Evolutionary conservation across 345 rosid genomes (phyloP).

Genomic region (Trapa bicornis): DNA sequence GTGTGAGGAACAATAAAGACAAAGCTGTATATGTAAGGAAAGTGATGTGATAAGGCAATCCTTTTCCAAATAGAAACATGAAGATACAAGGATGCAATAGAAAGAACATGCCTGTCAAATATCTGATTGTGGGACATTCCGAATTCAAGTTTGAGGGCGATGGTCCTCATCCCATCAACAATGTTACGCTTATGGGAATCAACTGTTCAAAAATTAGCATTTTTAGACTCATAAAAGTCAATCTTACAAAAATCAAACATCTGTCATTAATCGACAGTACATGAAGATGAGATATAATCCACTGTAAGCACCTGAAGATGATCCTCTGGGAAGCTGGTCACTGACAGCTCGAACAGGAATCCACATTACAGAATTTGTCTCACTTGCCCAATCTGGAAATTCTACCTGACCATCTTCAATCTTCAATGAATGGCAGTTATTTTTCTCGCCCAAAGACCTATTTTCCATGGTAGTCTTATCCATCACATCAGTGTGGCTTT

Average conservation of each 20-base stretch:
- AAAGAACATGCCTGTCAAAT: constrained; percentile 58
- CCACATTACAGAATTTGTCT: constrained; percentile 65
- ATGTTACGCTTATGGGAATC: constrained; percentile 56
- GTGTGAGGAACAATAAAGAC: not conserved
- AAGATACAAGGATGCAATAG: not conserved
- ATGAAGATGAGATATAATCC: constrained; percentile 4
- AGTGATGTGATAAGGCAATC: not conserved
- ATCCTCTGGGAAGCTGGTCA: constrained; percentile 75
- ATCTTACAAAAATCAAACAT: constrained; percentile 2
- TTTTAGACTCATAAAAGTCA: constrained; percentile 9
- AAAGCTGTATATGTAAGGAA: not conserved
- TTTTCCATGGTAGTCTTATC: constrained; percentile 19
- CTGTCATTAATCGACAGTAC: not conserved
- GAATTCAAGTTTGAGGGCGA: constrained; percentile 89
- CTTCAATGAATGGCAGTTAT: constrained; percentile 41
- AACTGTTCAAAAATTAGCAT: constrained; percentile 26
- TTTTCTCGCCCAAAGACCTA: constrained; percentile 23
- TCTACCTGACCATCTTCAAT: constrained; percentile 53
- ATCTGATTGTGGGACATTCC: constrained; percentile 82
- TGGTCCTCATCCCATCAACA: constrained; percentile 93
- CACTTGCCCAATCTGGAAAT: constrained; percentile 90
- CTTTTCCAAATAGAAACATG: not conserved
- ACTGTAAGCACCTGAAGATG: constrained; percentile 60
- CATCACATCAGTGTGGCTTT: constrained; percentile 30
- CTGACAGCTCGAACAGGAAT: constrained; percentile 67